Conservation (phyloP, 2,329 filamentous ascomycete species). For the Magnaporthiopsis rhizophila region DNA sequence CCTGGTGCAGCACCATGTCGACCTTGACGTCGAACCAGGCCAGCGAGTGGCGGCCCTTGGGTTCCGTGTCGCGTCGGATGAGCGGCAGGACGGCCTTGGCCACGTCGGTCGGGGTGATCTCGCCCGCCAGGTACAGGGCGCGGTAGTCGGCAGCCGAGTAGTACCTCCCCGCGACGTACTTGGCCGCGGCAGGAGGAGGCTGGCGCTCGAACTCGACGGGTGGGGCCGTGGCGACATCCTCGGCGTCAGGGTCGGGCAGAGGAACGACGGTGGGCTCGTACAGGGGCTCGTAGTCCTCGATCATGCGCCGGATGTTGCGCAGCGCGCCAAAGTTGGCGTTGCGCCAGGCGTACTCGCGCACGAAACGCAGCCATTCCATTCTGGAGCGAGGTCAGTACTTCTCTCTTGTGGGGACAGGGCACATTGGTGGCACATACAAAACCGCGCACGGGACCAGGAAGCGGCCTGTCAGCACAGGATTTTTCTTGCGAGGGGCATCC, state of each 20-base stretch:
- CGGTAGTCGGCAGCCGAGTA: slow-evolving; percentile 41
- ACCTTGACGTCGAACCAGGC: slow-evolving; percentile 37
- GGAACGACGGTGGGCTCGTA: slow-evolving; percentile 40
- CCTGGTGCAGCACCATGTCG: slow-evolving; percentile 32
- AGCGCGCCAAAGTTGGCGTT: slow-evolving; percentile 57
- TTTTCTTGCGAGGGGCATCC: slow-evolving; percentile 30
- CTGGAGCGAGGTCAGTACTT: slow-evolving; percentile 22
- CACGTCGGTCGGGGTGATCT: slow-evolving; percentile 37
- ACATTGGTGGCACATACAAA: slow-evolving; percentile 33
- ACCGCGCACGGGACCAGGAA: slow-evolving; percentile 44
- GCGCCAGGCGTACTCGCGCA: slow-evolving; percentile 50
- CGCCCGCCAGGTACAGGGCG: slow-evolving; percentile 33
- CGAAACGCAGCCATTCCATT: slow-evolving; percentile 44
- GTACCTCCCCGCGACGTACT: slow-evolving; percentile 21
- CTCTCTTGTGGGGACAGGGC: background rate
- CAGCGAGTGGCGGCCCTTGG: slow-evolving; percentile 30
- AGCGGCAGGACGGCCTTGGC: slow-evolving; percentile 36
- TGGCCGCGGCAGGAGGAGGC: slow-evolving; percentile 21
- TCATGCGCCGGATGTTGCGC: slow-evolving; percentile 39
- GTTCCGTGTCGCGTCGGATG: slow-evolving; percentile 30
- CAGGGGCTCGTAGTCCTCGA: slow-evolving; percentile 42
- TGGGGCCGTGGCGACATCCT: slow-evolving; percentile 2
- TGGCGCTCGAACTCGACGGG: slow-evolving; percentile 32
- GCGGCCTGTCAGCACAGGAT: slow-evolving; percentile 50
- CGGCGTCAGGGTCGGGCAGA: slow-evolving; percentile 33